A percentile compares a stretch with the other conserved stretches of the same genome.
These are phyloP conservation scores for Didymella lethalis DNA, from an alignment of 2,329 filamentous ascomycete species.

Conservation along the genomic window DNA sequence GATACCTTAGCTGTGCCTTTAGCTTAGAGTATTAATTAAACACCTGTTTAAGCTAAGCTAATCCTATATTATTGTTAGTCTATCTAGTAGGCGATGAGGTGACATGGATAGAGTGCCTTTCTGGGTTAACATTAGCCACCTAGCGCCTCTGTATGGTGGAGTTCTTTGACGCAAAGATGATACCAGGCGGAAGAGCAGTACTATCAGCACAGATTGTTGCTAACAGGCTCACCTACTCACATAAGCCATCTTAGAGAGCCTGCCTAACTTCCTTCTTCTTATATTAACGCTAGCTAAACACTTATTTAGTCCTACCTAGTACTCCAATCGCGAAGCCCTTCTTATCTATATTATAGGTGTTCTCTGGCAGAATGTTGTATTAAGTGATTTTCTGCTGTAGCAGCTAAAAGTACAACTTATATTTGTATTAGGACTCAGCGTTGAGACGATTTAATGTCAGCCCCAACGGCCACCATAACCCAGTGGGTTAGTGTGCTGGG, in stretches of 20 bases:
- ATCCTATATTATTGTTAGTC: too few relatives aligned
- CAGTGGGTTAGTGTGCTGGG: too few relatives aligned
- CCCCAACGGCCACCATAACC: too few relatives aligned
- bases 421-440: neutral
- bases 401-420: constrained; percentile 2
- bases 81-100: too few relatives aligned
- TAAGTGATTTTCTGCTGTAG: constrained; percentile 4
- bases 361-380: neutral
- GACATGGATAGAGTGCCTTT: too few relatives aligned
- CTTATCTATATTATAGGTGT: constrained; percentile 1
- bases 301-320: neutral
- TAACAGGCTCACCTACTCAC: neutral
- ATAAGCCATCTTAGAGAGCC: neutral
- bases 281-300: neutral
- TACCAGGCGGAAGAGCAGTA: neutral
- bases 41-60: neutral
- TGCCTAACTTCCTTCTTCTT: neutral
- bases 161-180: neutral
- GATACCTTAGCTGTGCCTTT: too few relatives aligned
- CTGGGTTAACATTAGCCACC: too few relatives aligned
- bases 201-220: neutral
- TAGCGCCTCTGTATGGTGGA: neutral
- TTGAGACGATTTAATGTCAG: constrained; percentile 3
- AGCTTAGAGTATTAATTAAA: neutral
- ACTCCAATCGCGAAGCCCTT: neutral